Evolutionary conservation across 306 rosid genomes (phyloP).

Genomic region (Parietaria judaica): DNA sequence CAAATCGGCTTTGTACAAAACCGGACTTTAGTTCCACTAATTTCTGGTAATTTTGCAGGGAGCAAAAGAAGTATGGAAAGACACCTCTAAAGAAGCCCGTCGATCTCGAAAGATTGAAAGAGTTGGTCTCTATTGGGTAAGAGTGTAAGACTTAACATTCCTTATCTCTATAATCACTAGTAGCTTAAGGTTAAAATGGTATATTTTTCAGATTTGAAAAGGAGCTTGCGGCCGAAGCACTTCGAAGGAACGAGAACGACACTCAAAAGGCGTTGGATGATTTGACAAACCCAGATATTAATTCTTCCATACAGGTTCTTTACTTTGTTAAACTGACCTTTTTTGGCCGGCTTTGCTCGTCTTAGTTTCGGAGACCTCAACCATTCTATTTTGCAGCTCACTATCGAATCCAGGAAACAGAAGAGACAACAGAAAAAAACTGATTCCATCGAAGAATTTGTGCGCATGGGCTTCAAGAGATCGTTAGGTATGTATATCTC

Average conservation of each 20-base stretch:
- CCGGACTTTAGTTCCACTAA: slow-evolving; percentile 10
- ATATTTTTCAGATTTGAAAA: slow-evolving; percentile 50
- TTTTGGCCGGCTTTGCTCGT: not conserved
- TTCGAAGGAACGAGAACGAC: slow-evolving; percentile 78
- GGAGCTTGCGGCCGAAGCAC: slow-evolving; percentile 89
- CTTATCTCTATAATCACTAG: not conserved
- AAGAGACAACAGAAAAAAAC: slow-evolving; percentile 36
- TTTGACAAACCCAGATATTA: slow-evolving; percentile 70
- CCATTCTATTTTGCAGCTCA: slow-evolving; percentile 33
- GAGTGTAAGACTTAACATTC: not conserved
- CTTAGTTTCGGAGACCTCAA: not conserved
- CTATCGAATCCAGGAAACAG: slow-evolving; percentile 60
- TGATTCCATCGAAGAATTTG: slow-evolving; percentile 46
- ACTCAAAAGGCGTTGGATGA: slow-evolving; percentile 71
- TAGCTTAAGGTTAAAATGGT: not conserved
- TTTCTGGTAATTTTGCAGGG: slow-evolving; percentile 40
- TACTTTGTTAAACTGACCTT: slow-evolving; percentile 5
- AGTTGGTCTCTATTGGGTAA: slow-evolving; percentile 72
- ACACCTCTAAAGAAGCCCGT: slow-evolving; percentile 75
- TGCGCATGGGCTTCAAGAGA: slow-evolving; percentile 73
- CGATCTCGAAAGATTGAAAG: slow-evolving; percentile 58
- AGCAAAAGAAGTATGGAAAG: slow-evolving; percentile 67
- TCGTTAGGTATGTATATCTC: slow-evolving; percentile 43
- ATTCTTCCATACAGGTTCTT: slow-evolving; percentile 62
- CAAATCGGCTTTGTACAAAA: slow-evolving; percentile 1